Percentiles rank a stretch among this genome's conserved stretches.
phyloP scores from a whole-genome alignment of 2,329 filamentous ascomycete species.

The Neonectria faginata region DNA sequence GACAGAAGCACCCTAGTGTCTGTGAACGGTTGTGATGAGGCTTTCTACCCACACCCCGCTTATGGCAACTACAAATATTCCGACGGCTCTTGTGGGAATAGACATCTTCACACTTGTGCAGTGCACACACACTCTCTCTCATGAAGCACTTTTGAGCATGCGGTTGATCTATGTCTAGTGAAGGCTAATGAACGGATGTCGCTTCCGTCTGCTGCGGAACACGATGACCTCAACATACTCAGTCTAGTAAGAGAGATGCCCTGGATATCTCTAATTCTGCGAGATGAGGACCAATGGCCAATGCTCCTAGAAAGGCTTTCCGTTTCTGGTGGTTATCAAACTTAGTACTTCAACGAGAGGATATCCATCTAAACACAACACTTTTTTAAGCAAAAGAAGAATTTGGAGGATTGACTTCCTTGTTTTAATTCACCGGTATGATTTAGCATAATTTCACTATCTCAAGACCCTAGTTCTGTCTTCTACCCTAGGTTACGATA shows the following conservation, averaged over 20 bases:
- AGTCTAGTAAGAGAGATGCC: no score
- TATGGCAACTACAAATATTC: background rate
- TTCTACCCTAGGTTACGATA: background rate
- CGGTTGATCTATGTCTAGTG: background rate
- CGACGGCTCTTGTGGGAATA: no score
- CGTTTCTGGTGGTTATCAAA: no score
- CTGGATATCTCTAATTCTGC: no score
- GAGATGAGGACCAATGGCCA: no score
- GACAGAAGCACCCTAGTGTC: background rate
- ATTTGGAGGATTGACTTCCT: no score
- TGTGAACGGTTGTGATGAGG: background rate
- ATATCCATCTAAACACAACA: no score
- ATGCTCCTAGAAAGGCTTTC: no score
- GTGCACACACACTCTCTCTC: background rate
- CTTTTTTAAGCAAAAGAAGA: no score
- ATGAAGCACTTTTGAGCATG: background rate
- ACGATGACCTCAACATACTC: background rate
- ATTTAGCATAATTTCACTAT: no score
- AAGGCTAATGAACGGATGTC: background rate
- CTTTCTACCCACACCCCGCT: background rate
- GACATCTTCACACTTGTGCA: background rate
- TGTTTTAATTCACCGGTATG: no score
- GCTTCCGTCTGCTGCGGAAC: background rate
- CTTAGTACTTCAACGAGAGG: no score
- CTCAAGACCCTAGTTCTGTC: background rate